Evolutionary conservation across 1,139 yeast species (phyloP), one percentile per base, ranked within the genome.

Genomic region (Suzukiozyma palmioleophila): DNA sequence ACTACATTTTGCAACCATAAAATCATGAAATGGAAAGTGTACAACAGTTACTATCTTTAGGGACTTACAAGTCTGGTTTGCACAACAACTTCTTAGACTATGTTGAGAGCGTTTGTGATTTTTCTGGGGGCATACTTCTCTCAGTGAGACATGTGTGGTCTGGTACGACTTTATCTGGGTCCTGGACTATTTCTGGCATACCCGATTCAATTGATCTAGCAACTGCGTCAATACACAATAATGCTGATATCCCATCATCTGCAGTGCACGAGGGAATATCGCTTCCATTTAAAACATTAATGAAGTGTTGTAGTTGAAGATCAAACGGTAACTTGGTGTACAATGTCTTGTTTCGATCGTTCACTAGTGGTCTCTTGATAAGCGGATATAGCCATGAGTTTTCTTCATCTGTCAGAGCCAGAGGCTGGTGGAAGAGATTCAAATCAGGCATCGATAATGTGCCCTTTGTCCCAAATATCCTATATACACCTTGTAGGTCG

Each of bases 381-480:
- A 60, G 39, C 0, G 51, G 51, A 14, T 49, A 42, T 27, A 54
- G 40, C 66, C 66, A 61, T 1, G 55, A 44, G 37, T 37, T 29
- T 34, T 40, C 37, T 31, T 50, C 58, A 34, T 54, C 52, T 13
- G 36, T 56, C 45, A 34, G 45, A 8, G 35, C 32, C 18, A 25
- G 16, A 8, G 37, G 32, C 26, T 66, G 70, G 40, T 63, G 66
- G 42, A 61, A 66, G 16, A 69, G 47, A 24, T 61, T 66, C 51
- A 68, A 51, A 40, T 69, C 75, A 1, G 75, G 75, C 4, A 69
- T 55, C 3, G 72, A 66, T 27, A 69, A 54, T 3, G 73, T 68
- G 1, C 72, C 73, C 18, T 60, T 51, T 31, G 66, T 56, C 8
- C 74, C 74, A 52, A 68, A 69, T 2, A 69, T 53, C 28, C 73